Evolutionary conservation across 306 rosid species (phyloP).

Genomic region (Cercis canadensis): DNA sequence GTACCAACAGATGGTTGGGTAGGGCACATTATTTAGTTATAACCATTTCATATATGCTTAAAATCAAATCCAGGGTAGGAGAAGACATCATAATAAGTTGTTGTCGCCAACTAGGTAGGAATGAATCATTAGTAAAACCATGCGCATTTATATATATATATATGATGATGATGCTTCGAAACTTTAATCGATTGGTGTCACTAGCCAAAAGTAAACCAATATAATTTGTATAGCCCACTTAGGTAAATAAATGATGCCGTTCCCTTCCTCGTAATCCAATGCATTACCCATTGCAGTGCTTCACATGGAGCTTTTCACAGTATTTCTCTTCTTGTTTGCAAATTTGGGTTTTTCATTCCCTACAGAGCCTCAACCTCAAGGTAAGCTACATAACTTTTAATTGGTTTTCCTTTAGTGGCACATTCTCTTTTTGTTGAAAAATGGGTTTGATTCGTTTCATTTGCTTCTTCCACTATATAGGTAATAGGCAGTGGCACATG

Average conservation of each 20-base stretch:
- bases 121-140: constrained; percentile 54
- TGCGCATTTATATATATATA: constrained; percentile 44
- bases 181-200: constrained; percentile 50
- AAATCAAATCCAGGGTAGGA: constrained; percentile 15
- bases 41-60: constrained; percentile 17
- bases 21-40: constrained; percentile 27
- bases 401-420: background rate
- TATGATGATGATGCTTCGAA: constrained; percentile 12
- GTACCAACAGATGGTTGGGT: constrained; percentile 30
- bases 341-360: constrained; percentile 45
- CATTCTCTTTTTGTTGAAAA: constrained; percentile 17
- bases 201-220: constrained; percentile 33
- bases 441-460: constrained; percentile 19
- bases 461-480: constrained; percentile 31
- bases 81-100: constrained; percentile 48
- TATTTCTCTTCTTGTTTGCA: constrained; percentile 40
- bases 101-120: constrained; percentile 46
- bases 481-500: constrained; percentile 55
- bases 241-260: constrained; percentile 43
- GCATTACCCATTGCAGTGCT: constrained; percentile 30
- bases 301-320: constrained; percentile 49
- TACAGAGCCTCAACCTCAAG: constrained; percentile 51
- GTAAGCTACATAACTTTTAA: constrained; percentile 34
- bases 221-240: constrained; percentile 39
- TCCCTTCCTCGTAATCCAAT: constrained; percentile 28